These are phyloP conservation scores for Persicaria tinctoria DNA, from an alignment of 148 eudicot species.

Conservation along the genomic window DNA sequence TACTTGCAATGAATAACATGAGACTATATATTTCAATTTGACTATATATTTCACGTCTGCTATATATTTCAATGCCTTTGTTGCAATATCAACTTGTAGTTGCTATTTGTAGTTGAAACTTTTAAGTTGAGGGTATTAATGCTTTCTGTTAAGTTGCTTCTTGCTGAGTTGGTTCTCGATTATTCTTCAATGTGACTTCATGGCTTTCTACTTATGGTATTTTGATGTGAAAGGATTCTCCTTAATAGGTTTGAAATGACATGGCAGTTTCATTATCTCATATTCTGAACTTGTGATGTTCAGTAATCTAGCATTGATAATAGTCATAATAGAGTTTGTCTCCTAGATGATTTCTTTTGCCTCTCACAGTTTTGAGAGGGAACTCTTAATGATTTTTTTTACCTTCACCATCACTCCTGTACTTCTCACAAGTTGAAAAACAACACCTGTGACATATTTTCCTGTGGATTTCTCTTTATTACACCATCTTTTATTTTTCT, in stretches of 20 bases:
- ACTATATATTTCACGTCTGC: no score
- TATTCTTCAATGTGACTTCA: neutral
- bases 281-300: neutral
- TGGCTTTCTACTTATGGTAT: neutral
- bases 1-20: no score
- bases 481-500: neutral
- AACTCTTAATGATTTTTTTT: neutral
- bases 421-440: neutral
- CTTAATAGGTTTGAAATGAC: neutral
- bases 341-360: neutral
- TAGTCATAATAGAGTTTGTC: no score
- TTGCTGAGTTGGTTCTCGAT: neutral
- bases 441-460: neutral
- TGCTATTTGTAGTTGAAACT: no score
- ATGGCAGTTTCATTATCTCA: neutral
- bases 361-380: neutral
- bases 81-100: no score
- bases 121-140: no score
- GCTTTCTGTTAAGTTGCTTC: neutral
- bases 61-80: no score
- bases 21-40: no score
- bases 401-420: neutral
- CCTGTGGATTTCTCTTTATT: neutral
- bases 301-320: neutral
- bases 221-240: neutral